Evolutionary conservation across 148 eudicot genomes (phyloP), one percentile per base, ranked within the genome.

Genomic region (Cornus controversa): DNA sequence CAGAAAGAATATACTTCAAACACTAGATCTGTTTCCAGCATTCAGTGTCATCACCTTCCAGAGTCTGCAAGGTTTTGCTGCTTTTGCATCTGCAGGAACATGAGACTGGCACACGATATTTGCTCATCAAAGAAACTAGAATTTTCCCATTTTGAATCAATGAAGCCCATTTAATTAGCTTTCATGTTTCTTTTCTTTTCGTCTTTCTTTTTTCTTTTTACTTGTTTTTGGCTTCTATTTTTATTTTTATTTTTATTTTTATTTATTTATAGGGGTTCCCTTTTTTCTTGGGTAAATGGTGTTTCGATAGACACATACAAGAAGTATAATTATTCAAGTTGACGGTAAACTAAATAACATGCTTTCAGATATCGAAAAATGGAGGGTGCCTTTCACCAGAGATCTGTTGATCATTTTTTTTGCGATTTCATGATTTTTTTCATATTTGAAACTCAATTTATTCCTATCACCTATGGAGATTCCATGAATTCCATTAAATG

Each of bases 51-150:
- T 25, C 50, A 40, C 62, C 50, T 69, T 47, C 54, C 37, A 47
- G 67, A 69, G 8, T 70, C n/a, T 28, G 15, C n/a, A 69, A 54
- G 66, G 71, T 54, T 34, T 69, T 53, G 72, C 67, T 31, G 57
- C 50, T 57, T 34, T 77, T 53, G 72, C 67, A 77, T 68, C 70
- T 77, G 37, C 50, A 72, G 67, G 34, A 79, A 73, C 77, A 27
- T 29, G 66, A 50, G 24, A 66, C 25, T 64, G 68, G 20, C 58
- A 23, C 73, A 9, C 45, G 13, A 63, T 50, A 47, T 66, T 15
- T 36, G 22, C 60, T 23, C 63, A 47, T 26, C 28, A 53, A 6
- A 0, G 6, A 42, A 22, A 31, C 70, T 27, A 64, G 23, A 24
- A 45, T 1, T 45, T 42, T 40, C n/a, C 31, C 29, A 34, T 58